Evolutionary conservation across 2,329 filamentous ascomycete genomes (phyloP).

Genomic region (Tolypocladium inflatum): DNA sequence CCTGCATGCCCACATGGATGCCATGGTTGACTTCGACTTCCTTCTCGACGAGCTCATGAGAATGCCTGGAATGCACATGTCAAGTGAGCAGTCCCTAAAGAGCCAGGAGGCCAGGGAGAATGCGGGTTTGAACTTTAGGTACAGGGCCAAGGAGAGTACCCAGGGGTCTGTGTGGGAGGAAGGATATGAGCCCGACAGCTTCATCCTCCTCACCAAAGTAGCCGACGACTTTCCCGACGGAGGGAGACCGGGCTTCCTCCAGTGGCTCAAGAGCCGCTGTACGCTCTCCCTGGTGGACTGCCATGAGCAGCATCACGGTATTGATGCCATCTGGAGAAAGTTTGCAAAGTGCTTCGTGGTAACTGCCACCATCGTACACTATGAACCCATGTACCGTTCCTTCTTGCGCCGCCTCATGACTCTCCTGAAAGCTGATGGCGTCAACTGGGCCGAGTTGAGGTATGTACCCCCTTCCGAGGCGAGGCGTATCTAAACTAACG

Average conservation of each 20-base stretch:
- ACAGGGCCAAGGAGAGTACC: slow-evolving; percentile 34
- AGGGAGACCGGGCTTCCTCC: slow-evolving; percentile 61
- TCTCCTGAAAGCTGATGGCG: slow-evolving; percentile 68
- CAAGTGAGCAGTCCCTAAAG: slow-evolving; percentile 46
- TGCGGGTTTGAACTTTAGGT: slow-evolving; percentile 53
- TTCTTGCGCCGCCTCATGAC: slow-evolving; percentile 65
- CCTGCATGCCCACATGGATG: slow-evolving; percentile 81
- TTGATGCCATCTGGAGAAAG: slow-evolving; percentile 77
- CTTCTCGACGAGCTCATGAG: slow-evolving; percentile 62
- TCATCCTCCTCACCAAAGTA: slow-evolving; percentile 49
- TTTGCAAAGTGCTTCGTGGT: slow-evolving; percentile 68
- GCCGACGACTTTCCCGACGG: slow-evolving; percentile 68
- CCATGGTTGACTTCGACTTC: slow-evolving; percentile 83
- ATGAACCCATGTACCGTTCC: slow-evolving; percentile 78
- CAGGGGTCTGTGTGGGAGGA: slow-evolving; percentile 54
- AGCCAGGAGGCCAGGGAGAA: slow-evolving; percentile 42
- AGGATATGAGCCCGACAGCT: slow-evolving; percentile 49
- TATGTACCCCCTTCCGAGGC: slow-evolving; percentile 11
- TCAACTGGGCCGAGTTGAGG: slow-evolving; percentile 75
- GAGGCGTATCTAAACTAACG: neutral
- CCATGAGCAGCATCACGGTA: slow-evolving; percentile 70
- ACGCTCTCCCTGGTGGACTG: slow-evolving; percentile 65
- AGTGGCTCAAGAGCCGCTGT: slow-evolving; percentile 67
- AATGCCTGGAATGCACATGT: slow-evolving; percentile 67
- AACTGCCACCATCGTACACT: slow-evolving; percentile 67